These are phyloP conservation scores for Yamagishiella unicocca DNA, from an alignment of 139 green algal genomes.

Conservation along the genomic window DNA sequence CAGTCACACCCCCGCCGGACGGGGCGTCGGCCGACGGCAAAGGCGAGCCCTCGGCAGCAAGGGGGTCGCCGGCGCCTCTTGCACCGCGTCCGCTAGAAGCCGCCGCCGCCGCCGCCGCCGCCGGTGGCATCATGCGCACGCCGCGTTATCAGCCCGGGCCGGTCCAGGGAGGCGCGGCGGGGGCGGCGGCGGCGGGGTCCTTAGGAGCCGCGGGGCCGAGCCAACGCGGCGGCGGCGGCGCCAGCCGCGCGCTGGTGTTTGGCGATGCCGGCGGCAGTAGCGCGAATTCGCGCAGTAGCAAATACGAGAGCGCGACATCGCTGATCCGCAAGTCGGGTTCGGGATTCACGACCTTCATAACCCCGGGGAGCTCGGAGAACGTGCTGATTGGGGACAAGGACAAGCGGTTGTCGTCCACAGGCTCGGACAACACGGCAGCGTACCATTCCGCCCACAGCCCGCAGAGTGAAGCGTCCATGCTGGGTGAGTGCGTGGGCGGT, in stretches of 20 bases:
- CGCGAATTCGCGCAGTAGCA: background rate
- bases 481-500: too few species aligned
- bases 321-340: background rate
- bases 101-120: background rate
- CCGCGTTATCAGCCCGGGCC: background rate
- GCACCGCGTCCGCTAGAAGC: background rate
- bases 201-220: background rate
- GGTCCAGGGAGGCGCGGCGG: background rate
- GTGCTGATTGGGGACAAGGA: too few species aligned
- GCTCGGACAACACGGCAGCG: too few species aligned
- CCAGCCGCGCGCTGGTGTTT: background rate
- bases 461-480: too few species aligned
- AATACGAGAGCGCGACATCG: slow-evolving; percentile 24
- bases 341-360: too few species aligned
- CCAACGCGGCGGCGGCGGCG: background rate
- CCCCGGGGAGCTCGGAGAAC: too few species aligned
- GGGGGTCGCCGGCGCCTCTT: background rate
- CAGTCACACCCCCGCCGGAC: background rate
- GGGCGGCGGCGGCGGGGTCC: background rate
- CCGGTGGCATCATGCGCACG: background rate
- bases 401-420: too few species aligned
- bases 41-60: too few species aligned
- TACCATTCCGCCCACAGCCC: too few species aligned
- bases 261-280: background rate
- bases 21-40: background rate